A percentile compares a stretch with the other conserved stretches of the same genome.
These are phyloP conservation scores for Ustilago sp. DNA, from an alignment of 1,284 basidiomycete genomes.

Conservation along the genomic window DNA sequence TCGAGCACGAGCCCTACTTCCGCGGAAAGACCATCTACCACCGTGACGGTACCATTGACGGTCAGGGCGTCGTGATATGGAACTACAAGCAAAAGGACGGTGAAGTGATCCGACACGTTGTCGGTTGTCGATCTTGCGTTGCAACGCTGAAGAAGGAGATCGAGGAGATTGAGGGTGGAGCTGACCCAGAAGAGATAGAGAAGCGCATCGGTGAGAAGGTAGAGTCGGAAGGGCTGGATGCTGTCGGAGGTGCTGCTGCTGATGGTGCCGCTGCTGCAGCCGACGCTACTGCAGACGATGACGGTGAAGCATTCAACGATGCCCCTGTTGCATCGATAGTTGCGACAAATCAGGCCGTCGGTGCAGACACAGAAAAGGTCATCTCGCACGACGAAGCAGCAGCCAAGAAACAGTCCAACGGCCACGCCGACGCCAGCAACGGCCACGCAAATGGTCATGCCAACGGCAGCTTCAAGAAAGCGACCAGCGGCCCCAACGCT, in stretches of 20 bases:
- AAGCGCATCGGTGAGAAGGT: slow-evolving; percentile 27
- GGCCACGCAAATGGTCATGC: slow-evolving; percentile 19
- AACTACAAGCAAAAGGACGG: slow-evolving; percentile 66
- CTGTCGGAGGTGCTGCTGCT: slow-evolving; percentile 20
- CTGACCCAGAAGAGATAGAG: slow-evolving; percentile 28
- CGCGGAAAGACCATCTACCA: slow-evolving; percentile 67
- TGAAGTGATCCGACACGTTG: slow-evolving; percentile 55
- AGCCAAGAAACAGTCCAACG: slow-evolving; percentile 15
- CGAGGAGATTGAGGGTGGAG: slow-evolving; percentile 54
- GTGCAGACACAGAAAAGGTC: slow-evolving; percentile 48
- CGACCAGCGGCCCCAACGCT: slow-evolving; percentile 4
- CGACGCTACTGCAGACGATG: slow-evolving; percentile 22
- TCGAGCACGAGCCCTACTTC: slow-evolving; percentile 67
- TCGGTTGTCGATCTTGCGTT: slow-evolving; percentile 56
- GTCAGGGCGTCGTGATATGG: slow-evolving; percentile 66
- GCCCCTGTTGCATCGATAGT: slow-evolving; percentile 41
- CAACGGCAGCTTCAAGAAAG: slow-evolving; percentile 19
- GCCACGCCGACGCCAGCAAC: slow-evolving; percentile 12
- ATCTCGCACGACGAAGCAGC: slow-evolving; percentile 47
- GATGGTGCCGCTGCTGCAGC: slow-evolving; percentile 32
- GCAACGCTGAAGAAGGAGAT: slow-evolving; percentile 59
- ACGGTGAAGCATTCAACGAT: slow-evolving; percentile 43
- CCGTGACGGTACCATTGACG: slow-evolving; percentile 67
- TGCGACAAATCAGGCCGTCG: slow-evolving; percentile 28
- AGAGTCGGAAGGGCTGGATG: slow-evolving; percentile 21